phyloP scores from a whole-genome alignment of 495 filamentous ascomycete genomes.

The Niebla homalea region DNA sequence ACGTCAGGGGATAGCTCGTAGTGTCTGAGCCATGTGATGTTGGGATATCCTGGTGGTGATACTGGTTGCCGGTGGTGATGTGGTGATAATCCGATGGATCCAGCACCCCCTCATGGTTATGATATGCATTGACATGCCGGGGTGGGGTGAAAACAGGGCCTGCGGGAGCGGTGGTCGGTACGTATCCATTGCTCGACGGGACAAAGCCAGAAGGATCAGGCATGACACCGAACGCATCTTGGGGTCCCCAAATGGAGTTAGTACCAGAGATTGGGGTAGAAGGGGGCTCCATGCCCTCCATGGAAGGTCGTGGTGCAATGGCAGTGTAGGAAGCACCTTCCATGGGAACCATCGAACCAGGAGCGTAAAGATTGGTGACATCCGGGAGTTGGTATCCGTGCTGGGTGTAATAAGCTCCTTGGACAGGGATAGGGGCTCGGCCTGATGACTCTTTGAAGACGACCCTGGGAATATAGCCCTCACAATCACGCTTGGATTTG shows the following conservation, averaged over 20 bases:
- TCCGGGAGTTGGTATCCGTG: neutral
- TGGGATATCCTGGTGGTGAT: too few relatives aligned
- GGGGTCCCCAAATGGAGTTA: too few relatives aligned
- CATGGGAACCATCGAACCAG: neutral
- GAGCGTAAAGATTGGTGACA: neutral
- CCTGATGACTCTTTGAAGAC: conserved; percentile 83
- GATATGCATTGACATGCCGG: too few relatives aligned
- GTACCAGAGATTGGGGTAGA: too few relatives aligned
- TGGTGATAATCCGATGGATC: too few relatives aligned
- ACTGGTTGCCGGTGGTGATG: too few relatives aligned
- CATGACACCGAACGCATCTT: too few relatives aligned
- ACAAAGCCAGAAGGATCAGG: too few relatives aligned
- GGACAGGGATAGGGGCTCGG: neutral
- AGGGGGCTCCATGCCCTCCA: neutral
- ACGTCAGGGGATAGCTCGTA: neutral
- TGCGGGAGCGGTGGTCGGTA: too few relatives aligned
- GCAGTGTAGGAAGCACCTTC: conserved; percentile 2
- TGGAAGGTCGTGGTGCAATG: conserved; percentile 13
- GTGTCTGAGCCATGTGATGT: neutral
- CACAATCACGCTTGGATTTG: conserved; percentile 86
- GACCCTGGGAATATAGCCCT: conserved; percentile 87
- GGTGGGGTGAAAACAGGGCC: too few relatives aligned
- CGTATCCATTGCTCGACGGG: too few relatives aligned
- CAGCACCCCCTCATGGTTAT: too few relatives aligned
- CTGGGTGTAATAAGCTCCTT: neutral